Conservation (phyloP, 2,329 filamentous ascomycete species). For the Ambrosiella xylebori region DNA sequence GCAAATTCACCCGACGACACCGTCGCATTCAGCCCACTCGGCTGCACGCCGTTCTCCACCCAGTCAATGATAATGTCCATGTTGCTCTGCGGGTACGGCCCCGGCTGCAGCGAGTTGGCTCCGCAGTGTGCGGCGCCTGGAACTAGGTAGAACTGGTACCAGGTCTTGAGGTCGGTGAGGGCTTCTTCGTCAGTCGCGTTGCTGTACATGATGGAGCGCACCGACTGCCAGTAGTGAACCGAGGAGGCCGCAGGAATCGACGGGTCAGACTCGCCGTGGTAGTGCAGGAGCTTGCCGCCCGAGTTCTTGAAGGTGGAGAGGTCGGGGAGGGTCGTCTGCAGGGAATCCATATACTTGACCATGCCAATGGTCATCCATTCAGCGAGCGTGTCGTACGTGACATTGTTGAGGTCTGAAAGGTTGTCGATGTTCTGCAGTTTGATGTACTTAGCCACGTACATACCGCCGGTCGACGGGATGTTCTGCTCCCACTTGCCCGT, state of each 20-base stretch:
- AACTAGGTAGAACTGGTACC: slow-evolving; percentile 33
- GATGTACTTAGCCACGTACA: slow-evolving; percentile 3
- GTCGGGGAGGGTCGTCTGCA: slow-evolving; percentile 14
- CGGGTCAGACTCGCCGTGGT: slow-evolving; percentile 25
- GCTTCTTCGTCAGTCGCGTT: slow-evolving; percentile 8
- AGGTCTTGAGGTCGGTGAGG: slow-evolving; percentile 22
- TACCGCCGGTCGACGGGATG: slow-evolving; percentile 1
- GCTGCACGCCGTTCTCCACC: slow-evolving; percentile 20
- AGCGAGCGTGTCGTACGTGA: slow-evolving; percentile 2
- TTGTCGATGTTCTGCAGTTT: background rate
- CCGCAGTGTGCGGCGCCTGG: slow-evolving; percentile 35
- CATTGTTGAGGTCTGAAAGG: background rate
- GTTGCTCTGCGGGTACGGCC: slow-evolving; percentile 22
- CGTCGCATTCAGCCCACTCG: background rate
- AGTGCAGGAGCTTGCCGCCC: slow-evolving; percentile 26
- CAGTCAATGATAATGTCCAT: slow-evolving; percentile 22
- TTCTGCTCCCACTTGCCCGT: background rate
- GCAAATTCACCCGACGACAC: background rate
- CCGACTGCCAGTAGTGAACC: slow-evolving; percentile 20
- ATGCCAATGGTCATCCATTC: slow-evolving; percentile 1
- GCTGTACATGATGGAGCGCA: slow-evolving; percentile 14
- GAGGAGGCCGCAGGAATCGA: slow-evolving; percentile 20
- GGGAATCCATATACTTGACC: slow-evolving; percentile 13
- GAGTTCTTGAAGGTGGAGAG: slow-evolving; percentile 18
- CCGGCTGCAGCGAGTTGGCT: slow-evolving; percentile 14